Evolutionary conservation across 1,139 yeast species (phyloP), one percentile per base, ranked within the genome.

Genomic region (Pneumocystis canis): DNA sequence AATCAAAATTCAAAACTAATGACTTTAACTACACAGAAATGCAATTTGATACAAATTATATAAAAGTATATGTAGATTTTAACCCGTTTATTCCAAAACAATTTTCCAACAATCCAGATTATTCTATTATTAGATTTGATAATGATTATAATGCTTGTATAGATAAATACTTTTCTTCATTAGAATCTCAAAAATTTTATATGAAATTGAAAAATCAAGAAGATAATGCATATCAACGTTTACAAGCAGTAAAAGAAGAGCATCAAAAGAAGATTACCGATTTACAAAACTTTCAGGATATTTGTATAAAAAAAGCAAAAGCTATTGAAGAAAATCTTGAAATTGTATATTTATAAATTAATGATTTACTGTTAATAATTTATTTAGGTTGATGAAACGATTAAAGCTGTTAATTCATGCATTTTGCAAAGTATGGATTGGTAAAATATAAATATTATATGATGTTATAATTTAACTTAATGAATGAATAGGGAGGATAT

Each of bases 341-440:
- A 39, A 71, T 82, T 47, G 54, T 47, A 47, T 47, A 16, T 5
- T 25, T 47, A 25, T 5, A 47, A 25, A 47, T 9, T 25, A 28
- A 3, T 47, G 6, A 5, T 11, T 11, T 47, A 20, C 11, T 3
- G 5, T 47, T n/a, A 47, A 47, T 47, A 47, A 47, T 47, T 47
- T 47, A 25, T 47, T 47, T 47, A 47, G 54, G 90, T 90, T 2
- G 92, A 86, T 63, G 82, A 82, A 32, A 89, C 95, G 60, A 84
- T 82, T 65, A 75, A 73, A 16, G 85, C 88, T 11, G 85, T 92
- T 7, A 85, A 84, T 65, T 77, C 77, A 0, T 75, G 88, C 63
- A 68, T 90, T 5, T 84, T 85, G 62, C 95, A 88, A 71, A 94
- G 89, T 67, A 88, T 89, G 90, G 97, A 92, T 72, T 92, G 98